Conservation (phyloP, 176 grass and related monocot species). For the Zea luxurians region DNA sequence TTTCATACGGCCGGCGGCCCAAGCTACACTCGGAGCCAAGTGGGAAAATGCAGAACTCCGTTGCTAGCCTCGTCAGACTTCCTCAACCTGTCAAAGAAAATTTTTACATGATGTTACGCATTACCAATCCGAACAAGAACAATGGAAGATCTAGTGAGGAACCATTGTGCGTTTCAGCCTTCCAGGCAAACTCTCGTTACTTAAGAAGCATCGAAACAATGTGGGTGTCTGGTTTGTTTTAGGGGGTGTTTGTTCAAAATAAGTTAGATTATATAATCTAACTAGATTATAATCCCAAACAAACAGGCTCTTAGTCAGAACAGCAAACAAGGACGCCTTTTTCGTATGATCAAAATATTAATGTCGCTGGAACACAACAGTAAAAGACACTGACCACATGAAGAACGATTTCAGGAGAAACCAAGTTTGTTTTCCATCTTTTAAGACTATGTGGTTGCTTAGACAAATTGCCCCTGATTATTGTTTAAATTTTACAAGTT, state of each 20-base stretch:
- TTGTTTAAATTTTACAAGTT: neutral
- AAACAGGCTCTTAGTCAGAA: slow-evolving; percentile 15
- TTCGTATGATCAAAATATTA: slow-evolving; percentile 18
- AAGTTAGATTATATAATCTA: no score
- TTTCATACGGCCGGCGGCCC: neutral
- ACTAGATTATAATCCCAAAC: no score
- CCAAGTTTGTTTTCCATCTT: neutral
- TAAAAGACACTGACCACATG: neutral
- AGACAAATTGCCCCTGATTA: neutral
- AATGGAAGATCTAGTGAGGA: neutral
- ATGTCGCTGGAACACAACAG: neutral
- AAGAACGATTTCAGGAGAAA: neutral
- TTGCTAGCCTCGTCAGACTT: slow-evolving; percentile 36
- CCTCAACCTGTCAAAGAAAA: slow-evolving; percentile 44
- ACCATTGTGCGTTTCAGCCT: neutral
- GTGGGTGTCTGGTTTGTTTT: neutral
- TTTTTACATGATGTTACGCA: neutral
- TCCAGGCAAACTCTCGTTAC: neutral
- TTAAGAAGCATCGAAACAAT: neutral
- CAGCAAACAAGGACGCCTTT: no score
- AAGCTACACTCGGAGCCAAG: neutral
- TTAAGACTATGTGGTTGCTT: neutral
- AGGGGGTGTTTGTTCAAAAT: no score
- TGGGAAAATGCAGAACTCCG: neutral
- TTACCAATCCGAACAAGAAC: neutral